These are phyloP conservation scores for Alternaria sp. DNA, from an alignment of 2,329 filamentous ascomycete genomes.

Conservation along the genomic window DNA sequence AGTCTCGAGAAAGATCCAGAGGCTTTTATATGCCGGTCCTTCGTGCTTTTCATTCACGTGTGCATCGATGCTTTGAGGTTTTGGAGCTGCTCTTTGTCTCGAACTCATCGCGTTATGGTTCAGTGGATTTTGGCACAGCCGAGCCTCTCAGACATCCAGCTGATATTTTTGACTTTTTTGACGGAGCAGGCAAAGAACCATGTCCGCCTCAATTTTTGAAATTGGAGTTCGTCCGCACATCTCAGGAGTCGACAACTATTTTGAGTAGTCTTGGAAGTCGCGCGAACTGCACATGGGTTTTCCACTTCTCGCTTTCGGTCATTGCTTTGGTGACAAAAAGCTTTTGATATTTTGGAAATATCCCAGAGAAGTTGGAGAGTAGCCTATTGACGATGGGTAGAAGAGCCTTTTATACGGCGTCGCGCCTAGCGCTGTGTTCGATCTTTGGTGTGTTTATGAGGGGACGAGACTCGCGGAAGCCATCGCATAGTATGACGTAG, in stretches of 20 bases:
- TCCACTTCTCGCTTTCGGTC: too few relatives aligned
- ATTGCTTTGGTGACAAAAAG: too few relatives aligned
- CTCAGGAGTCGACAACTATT: neutral
- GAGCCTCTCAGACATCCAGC: neutral
- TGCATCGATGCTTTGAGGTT: rapidly evolving
- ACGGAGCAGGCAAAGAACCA: neutral
- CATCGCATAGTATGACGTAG: too few relatives aligned
- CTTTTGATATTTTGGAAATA: neutral
- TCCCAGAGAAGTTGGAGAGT: neutral
- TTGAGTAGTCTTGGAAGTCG: neutral
- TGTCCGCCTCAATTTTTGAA: neutral
- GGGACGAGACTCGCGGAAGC: neutral
- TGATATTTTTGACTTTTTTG: too few relatives aligned
- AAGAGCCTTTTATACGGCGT: neutral
- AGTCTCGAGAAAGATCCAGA: neutral
- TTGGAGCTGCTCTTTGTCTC: neutral
- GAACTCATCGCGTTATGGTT: neutral
- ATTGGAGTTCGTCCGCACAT: neutral
- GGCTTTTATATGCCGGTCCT: neutral
- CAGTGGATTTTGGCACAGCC: neutral
- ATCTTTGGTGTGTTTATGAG: neutral
- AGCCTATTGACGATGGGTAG: rapidly evolving
- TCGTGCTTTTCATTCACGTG: neutral
- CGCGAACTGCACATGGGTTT: neutral
- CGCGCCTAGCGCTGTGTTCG: neutral